Percentiles rank a stretch among this genome's conserved stretches.
These are phyloP conservation scores for Xylaria sp. DNA, from an alignment of 2,329 filamentous ascomycete genomes.

Conservation along the genomic window DNA sequence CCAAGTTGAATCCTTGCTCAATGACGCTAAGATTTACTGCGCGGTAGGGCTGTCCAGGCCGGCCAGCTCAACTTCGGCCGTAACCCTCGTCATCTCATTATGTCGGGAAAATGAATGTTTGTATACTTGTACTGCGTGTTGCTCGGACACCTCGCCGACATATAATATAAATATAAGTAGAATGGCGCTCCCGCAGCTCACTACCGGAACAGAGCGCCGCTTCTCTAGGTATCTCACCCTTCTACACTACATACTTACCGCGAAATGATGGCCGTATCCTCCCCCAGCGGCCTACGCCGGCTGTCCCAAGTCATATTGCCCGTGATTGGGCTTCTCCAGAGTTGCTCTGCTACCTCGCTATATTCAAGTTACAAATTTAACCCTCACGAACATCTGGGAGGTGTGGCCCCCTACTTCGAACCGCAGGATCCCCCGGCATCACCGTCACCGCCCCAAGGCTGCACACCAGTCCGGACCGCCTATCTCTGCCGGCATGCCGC, in stretches of 20 bases:
- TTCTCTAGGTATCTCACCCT: not conserved
- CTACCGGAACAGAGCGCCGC: no score
- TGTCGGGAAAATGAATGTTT: not conserved
- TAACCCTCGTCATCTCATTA: not conserved
- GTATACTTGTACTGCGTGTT: not conserved
- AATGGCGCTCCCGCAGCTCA: no score
- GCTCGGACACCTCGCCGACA: not conserved
- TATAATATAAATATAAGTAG: no score
- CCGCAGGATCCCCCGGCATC: conserved; percentile 51
- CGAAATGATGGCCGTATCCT: not conserved
- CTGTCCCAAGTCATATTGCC: conserved; percentile 13
- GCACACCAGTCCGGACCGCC: conserved; percentile 53
- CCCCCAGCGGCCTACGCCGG: not conserved
- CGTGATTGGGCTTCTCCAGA: conserved; percentile 8
- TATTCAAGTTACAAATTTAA: conserved; percentile 55
- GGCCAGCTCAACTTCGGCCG: not conserved
- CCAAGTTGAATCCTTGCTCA: conserved; percentile 1
- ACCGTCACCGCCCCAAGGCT: conserved; percentile 51
- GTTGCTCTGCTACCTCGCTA: conserved; percentile 30
- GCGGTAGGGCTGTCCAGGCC: no score
- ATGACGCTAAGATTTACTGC: conserved; percentile 23
- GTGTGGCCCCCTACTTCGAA: conserved; percentile 62
- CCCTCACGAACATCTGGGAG: conserved; percentile 56
- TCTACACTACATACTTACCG: no score
- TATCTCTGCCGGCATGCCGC: conserved; percentile 63